phyloP scores from a whole-genome alignment of 2,329 filamentous ascomycete species.

The Aspergillus sp. region DNA sequence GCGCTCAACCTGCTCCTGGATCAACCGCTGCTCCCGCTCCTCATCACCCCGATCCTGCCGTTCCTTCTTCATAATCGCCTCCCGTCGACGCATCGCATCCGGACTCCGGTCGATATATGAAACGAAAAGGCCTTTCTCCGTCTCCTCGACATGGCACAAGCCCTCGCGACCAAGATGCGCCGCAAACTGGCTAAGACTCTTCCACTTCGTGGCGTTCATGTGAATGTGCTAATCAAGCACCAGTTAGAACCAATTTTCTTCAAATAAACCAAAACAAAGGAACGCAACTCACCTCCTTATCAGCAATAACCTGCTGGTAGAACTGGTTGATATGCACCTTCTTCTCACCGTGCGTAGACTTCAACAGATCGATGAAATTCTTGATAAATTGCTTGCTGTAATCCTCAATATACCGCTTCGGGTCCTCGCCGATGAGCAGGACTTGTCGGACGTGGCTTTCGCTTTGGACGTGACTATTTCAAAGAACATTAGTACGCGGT shows the following conservation, averaged over 20 bases:
- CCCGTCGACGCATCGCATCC: constrained; percentile 75
- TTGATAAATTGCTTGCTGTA: constrained; percentile 78
- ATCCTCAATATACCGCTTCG: constrained; percentile 77
- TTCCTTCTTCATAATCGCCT: constrained; percentile 80
- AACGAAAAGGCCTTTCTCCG: constrained; percentile 77
- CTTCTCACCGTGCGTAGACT: constrained; percentile 88
- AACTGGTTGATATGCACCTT: constrained; percentile 86
- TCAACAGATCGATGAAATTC: constrained; percentile 75
- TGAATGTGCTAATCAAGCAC: constrained; percentile 63
- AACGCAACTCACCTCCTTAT: constrained; percentile 58
- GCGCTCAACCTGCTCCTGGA: constrained; percentile 78
- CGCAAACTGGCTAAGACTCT: constrained; percentile 82
- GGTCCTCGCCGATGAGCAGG: constrained; percentile 81
- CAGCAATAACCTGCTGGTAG: constrained; percentile 89
- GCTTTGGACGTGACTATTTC: constrained; percentile 68
- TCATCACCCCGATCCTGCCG: constrained; percentile 88
- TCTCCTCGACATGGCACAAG: constrained; percentile 86
- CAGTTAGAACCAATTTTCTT: neutral
- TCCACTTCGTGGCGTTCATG: constrained; percentile 92
- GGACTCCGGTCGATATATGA: constrained; percentile 90
- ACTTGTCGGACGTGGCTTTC: constrained; percentile 90
- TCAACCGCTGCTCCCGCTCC: constrained; percentile 78
- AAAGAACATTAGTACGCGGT: neutral
- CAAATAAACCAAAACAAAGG: neutral
- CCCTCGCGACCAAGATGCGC: constrained; percentile 84